Evolutionary conservation across 1,284 basidiomycete species (phyloP), one percentile per base, ranked within the genome.

Genomic region (Rhodotorula glutinis): DNA sequence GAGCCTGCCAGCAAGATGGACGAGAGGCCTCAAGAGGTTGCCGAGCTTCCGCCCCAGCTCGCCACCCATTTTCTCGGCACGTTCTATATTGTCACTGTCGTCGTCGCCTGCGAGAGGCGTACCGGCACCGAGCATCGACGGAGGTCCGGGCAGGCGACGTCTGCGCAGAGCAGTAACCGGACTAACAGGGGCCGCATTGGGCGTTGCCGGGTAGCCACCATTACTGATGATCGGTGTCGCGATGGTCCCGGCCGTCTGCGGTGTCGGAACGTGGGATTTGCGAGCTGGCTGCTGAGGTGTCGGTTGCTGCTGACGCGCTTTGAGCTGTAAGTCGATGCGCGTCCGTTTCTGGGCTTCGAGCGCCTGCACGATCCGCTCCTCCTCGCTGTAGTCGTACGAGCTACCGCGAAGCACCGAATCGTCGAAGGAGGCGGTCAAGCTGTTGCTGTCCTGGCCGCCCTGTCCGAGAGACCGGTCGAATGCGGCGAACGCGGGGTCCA

Each of bases 371-470:
- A 76, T 68, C 43, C 66, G 59, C 74, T 91, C 88, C 75, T 91
- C 89, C 10, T 83, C 84, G 16, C 85, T 83, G 75, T 90, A 91
- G 76, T 89, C 88, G 76, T 91, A 90, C 74, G 86, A 89, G 9
- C 84, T 75, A 14, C 82, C 82, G 30, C 83, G 81, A 64, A 82
- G 55, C 81, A 33, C 85, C 84, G 33, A 82, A 40, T 86, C 85
- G 25, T 86, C 70, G 65, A 85, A 25, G 27, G 61, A 57, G 25
- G 53, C 59, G 38, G 55, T 53, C 2, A 59, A 53, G 53, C 53
- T 55, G 46, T 55, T 40, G 51, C 61, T 57, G 33, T 57, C 30
- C 23, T 53, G 49, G 21, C 41, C 47, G 23, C 27, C 11, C 25
- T 27, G 27, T 44, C 53, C 52, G 43, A 70, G 60, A 1, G 62